Percentiles rank a stretch among this genome's conserved stretches.
Evolutionary conservation across 2,329 filamentous ascomycete species (phyloP).

Genomic region (Arthrinium phaeospermum): DNA sequence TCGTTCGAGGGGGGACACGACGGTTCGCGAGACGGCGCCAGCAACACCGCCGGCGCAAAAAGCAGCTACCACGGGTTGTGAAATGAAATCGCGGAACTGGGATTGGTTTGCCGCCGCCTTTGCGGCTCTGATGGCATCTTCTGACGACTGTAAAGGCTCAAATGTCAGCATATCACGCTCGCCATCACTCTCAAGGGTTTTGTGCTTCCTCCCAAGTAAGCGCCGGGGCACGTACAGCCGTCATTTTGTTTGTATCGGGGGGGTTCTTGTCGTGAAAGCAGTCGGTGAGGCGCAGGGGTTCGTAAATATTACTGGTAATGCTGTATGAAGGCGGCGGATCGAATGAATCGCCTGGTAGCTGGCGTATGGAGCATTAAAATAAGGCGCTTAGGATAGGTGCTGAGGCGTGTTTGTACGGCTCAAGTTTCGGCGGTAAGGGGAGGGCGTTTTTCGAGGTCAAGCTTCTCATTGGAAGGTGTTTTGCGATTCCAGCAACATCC

Average conservation of each 20-base stretch:
- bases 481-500: conserved; percentile 37
- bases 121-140: conserved; percentile 38
- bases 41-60: conserved; percentile 95
- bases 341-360: not conserved
- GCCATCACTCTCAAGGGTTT: not conserved
- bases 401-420: not conserved
- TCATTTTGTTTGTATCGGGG: conserved; percentile 38
- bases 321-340: conserved; percentile 4
- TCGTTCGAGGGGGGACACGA: conserved; percentile 93
- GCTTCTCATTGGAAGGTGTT: conserved; percentile 33
- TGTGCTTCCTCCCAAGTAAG: not conserved
- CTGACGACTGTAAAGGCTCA: conserved; percentile 29
- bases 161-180: not conserved
- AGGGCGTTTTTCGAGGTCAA: not conserved
- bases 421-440: not conserved
- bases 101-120: conserved; percentile 34
- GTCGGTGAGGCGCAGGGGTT: not conserved
- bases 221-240: conserved; percentile 41
- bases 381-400: not conserved
- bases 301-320: not conserved
- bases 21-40: conserved; percentile 95
- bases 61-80: conserved; percentile 86
- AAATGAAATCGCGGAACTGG: conserved; percentile 59
- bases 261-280: not conserved
- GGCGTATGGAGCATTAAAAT: not conserved